Percentiles rank a stretch among this genome's conserved stretches.
These are phyloP conservation scores for Simmondsia chinensis DNA, from an alignment of 148 eudicot genomes.

Conservation along the genomic window DNA sequence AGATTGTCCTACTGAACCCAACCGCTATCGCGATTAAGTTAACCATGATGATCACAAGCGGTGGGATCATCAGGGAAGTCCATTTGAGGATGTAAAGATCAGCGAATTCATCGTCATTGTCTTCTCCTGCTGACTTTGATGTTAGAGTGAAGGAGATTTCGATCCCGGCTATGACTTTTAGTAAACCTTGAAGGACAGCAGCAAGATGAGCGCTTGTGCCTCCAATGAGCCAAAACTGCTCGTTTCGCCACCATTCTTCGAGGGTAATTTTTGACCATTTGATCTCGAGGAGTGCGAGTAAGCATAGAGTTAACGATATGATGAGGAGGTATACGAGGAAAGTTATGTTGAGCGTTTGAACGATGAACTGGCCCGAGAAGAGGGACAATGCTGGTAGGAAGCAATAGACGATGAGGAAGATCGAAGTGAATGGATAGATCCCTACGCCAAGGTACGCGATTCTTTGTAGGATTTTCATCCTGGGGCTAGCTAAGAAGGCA, in stretches of 20 bases:
- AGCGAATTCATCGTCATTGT: conserved; percentile 66
- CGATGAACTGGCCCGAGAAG: conserved; percentile 90
- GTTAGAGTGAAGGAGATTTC: conserved; percentile 87
- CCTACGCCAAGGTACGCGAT: conserved; percentile 86
- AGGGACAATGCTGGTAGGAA: conserved; percentile 91
- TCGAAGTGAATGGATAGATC: conserved; percentile 87
- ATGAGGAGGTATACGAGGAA: conserved; percentile 68
- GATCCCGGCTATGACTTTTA: conserved; percentile 81
- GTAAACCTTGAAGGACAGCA: conserved; percentile 81
- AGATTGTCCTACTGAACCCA: conserved; percentile 75
- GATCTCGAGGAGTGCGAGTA: conserved; percentile 74
- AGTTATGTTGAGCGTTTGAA: conserved; percentile 55
- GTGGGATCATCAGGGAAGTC: conserved; percentile 91
- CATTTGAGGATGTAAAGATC: conserved; percentile 77
- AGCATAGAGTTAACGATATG: conserved; percentile 62
- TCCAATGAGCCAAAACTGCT: conserved; percentile 94
- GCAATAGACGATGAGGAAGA: conserved; percentile 85
- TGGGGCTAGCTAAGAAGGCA: conserved; percentile 63
- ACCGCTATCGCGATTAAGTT: conserved; percentile 83
- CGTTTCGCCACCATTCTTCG: conserved; percentile 98
- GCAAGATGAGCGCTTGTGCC: conserved; percentile 96
- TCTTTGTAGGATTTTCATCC: conserved; percentile 69
- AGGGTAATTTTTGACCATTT: conserved; percentile 83
- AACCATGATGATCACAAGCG: conserved; percentile 70
- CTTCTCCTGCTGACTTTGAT: conserved; percentile 64